These are phyloP conservation scores for Volvox africanus DNA, from an alignment of 139 green algal species.

Conservation along the genomic window DNA sequence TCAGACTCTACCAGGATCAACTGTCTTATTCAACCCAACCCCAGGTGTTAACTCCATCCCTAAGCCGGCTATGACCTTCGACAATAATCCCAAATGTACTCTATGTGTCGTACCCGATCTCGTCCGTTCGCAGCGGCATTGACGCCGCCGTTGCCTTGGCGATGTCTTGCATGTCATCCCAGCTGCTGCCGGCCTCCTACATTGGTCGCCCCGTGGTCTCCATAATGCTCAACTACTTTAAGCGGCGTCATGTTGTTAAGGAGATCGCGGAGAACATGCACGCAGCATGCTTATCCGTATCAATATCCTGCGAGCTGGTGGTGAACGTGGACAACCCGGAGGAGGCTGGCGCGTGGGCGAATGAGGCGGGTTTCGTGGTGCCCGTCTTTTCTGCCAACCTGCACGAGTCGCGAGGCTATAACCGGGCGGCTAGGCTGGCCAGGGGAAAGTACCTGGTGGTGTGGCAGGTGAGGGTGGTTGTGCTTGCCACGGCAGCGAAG, in stretches of 20 bases:
- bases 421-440: slow-evolving; percentile 34
- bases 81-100: neutral
- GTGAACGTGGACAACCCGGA: slow-evolving; percentile 57
- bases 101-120: neutral
- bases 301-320: slow-evolving; percentile 39
- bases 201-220: slow-evolving; percentile 4
- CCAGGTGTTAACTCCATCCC: neutral
- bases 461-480: slow-evolving; percentile 28
- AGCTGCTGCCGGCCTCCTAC: neutral
- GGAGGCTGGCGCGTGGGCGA: slow-evolving; percentile 34
- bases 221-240: slow-evolving; percentile 47
- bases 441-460: slow-evolving; percentile 38
- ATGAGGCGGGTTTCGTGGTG: slow-evolving; percentile 40
- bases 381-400: slow-evolving; percentile 50
- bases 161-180: neutral
- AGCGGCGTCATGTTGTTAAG: neutral
- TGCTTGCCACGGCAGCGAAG: too few species aligned
- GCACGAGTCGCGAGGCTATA: slow-evolving; percentile 54
- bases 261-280: neutral
- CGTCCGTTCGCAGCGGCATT: neutral
- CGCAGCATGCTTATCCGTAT: neutral
- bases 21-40: neutral
- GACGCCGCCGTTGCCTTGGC: neutral
- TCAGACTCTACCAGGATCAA: neutral
- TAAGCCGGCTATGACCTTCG: too few species aligned